phyloP scores from a whole-genome alignment of 129 eudicot species.

The Centaurea solstitialis region DNA sequence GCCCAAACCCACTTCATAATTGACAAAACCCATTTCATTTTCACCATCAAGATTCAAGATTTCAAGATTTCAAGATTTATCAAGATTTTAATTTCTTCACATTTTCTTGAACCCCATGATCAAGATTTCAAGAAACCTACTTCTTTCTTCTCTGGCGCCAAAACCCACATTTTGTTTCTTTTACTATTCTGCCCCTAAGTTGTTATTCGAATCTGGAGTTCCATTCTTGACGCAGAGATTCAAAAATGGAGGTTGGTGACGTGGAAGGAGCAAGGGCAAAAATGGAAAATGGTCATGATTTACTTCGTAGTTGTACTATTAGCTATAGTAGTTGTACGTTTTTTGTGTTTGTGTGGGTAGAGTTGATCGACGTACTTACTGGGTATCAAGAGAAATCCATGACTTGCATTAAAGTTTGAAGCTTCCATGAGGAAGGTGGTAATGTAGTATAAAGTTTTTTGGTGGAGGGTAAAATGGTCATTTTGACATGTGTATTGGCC shows the following conservation, averaged over 20 bases:
- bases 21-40: slow-evolving; percentile 30
- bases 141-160: background rate
- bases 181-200: background rate
- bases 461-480: slow-evolving; percentile 23
- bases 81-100: background rate
- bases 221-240: slow-evolving; percentile 9
- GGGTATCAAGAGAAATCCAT: slow-evolving; percentile 20
- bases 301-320: slow-evolving; percentile 15
- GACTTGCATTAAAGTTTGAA: slow-evolving; percentile 36
- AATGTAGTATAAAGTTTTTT: slow-evolving; percentile 2
- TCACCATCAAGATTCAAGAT: slow-evolving; percentile 20
- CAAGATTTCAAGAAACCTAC: slow-evolving; percentile 1
- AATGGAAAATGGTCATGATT: slow-evolving; percentile 5
- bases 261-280: slow-evolving; percentile 13
- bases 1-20: slow-evolving; percentile 95
- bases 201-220: background rate
- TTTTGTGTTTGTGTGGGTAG: slow-evolving; percentile 9
- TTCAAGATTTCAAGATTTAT: background rate
- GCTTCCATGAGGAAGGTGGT: slow-evolving; percentile 32
- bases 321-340: slow-evolving; percentile 22
- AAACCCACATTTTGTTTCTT: background rate
- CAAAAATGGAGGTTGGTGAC: background rate
- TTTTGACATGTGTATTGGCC: slow-evolving; percentile 19
- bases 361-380: background rate
- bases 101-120: slow-evolving; percentile 36